Base-by-base conservation (phyloP, 371 early-diverging fungal species). In the Nematocida sp. region DNA sequence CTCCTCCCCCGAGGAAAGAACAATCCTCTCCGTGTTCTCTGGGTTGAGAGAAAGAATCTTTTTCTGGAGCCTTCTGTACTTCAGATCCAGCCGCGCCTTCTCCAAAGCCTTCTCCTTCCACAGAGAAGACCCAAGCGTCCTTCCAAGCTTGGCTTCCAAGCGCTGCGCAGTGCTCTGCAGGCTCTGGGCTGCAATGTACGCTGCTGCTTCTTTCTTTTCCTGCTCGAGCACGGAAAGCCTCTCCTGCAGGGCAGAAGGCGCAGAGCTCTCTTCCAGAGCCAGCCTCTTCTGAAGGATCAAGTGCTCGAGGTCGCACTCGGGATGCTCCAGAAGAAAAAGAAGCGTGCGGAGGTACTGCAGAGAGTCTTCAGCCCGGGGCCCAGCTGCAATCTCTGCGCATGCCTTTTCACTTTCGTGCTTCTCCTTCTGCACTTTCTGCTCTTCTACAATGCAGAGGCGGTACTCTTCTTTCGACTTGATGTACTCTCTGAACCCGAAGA, bases 391-490 rank as follows among this genome's bases (percentile, higher is more conserved):
- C 23, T 13, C 46, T 3, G 31, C 45, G 31, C 43, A 70, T 31
- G 64, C 56, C n/a, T 11, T 3, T 25, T 41, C 41, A n/a, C 38
- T 46, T 45, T 57, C 53, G 5, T 34, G 21, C 27, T 64, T 78
- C 48, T 48, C 32, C 19, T 57, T n/a, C n/a, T 25, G 21, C 23
- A 58, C 48, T 21, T 37, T 46, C 38, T 21, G 21, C 32, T 63
- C 51, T 38, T 56, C 63, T 32, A 46, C 51, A 34, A 45, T 2
- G 34, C 13, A 36, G 1, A 17, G 29, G 13, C 40, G 31, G 50
- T 62, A 63, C 49, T 78, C 50, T 19, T 58, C 80, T 31, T 50
- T 63, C 2, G 49, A 45, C 32, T 40, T 67, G 29, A 76, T 67
- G 52, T 54, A 77, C 32, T 77, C 77, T 46, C 37, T 67, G 23